Base-by-base conservation (phyloP, 2,329 filamentous ascomycete species). In the Penicillium palitans region DNA sequence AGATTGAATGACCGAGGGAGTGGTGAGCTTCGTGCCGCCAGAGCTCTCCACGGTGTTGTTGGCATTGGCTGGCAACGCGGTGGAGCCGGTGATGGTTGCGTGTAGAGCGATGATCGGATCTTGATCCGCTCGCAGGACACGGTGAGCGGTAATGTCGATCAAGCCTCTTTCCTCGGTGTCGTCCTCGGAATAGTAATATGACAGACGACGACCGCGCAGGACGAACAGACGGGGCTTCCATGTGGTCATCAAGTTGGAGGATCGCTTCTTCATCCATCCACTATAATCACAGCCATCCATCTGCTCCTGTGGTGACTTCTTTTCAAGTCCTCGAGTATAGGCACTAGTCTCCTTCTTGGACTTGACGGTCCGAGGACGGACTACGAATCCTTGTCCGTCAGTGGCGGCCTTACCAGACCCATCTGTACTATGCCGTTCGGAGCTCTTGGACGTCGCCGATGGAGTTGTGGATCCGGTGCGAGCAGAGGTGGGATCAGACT, bases 221-320 rank as follows among this genome's bases (percentile, higher is more conserved):
- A 99, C 88, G 71, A 99, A 99, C n/a, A 98, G 83, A 13, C 95
- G 88, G 13, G 93, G 90, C 72, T 98, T 99, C 95, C 95, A 99
- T 2, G 93, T 96, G 2, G 92, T 92, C 88, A 99, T 96, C 35
- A 98, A 81, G 69, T 93, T 95, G 1, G 91, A 93, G 59, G 91
- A 96, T 76, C 96, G 93, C 83, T 99, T 99, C 81, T 95, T 98
- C 95, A 99, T 99, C 95, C 95, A 99, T 1, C 95, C 95, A 69
- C 89, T 93, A 74, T 96, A 98, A 71, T 99, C 93, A 55, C 91
- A 93, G 61, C 86, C 87, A 61, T 87, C 80, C 76, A 96, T 95
- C 60, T 93, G 92, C 71, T 96, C 91, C 55, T 87, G 82, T 0
- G 95, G 95, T 0, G 85, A 79, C 60, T 93, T 89, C 75, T 93